Evolutionary conservation across 1,284 basidiomycete species (phyloP), one percentile per base, ranked within the genome.

Genomic region (Leccinum subrobustum): DNA sequence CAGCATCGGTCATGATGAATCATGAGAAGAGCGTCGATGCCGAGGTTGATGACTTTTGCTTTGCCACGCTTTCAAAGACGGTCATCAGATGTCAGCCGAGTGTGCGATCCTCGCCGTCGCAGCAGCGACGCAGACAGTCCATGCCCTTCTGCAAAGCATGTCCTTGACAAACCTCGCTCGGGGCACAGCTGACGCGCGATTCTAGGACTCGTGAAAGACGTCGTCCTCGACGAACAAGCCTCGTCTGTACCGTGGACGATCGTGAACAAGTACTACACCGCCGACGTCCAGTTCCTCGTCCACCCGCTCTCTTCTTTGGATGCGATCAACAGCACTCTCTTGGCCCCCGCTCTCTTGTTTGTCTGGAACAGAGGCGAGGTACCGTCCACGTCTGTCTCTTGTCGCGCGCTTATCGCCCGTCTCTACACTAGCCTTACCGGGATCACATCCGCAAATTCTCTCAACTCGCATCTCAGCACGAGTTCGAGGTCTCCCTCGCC

Each of bases 251-350:
- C 86, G 12, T 95, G 92, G 91, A 88, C 81, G 33, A 91, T 95
- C 62, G 77, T 79, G 61, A 95, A 95, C 79, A 90, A 86, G 73
- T 95, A 95, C 75, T 95, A 95, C 76, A 83, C 86, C 11, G 93
- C 93, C 4, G 76, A 83, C 57, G 88, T 95, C 6, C 82, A 86
- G 59, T 91, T 95, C 68, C 78, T 83, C 6, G 74, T 82, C n/a
- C 77, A 79, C 58, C 72, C 77, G 11, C 70, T 82, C 60, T 74
- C 78, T 33, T 76, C 78, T 9, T 74, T 82, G 58, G 70, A 68
- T 52, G 70, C 77, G 12, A 68, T 77, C 42, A 61, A 62, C 2
- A 58, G 65, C n/a, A 52, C 63, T 12, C 56, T 62, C 64, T 65
- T 76, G 23, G 68, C 85, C 2, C 89, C 90, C 25, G 91, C 91